These are phyloP conservation scores for Dentipellis fragilis DNA, from an alignment of 768 basidiomycete species.

Conservation along the genomic window DNA sequence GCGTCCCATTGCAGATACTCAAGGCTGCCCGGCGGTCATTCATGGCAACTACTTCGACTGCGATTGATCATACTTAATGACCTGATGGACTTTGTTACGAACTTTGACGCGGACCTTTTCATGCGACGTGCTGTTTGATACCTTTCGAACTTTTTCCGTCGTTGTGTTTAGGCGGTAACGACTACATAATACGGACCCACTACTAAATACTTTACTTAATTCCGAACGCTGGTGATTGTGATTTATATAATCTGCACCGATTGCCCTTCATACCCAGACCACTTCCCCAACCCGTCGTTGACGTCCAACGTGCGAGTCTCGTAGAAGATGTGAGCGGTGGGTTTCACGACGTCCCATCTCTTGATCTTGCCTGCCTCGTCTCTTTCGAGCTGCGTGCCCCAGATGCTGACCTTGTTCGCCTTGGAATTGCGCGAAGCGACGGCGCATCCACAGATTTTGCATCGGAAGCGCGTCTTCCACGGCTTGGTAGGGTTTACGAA, in stretches of 20 bases:
- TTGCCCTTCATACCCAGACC: constrained; percentile 50
- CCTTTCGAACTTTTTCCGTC: too few species aligned
- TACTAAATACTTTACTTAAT: not conserved
- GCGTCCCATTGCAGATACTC: constrained; percentile 26
- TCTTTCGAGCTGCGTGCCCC: constrained; percentile 47
- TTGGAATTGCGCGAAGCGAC: constrained; percentile 45
- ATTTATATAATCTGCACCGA: constrained; percentile 26
- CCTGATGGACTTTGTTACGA: not conserved
- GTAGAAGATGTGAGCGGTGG: constrained; percentile 61
- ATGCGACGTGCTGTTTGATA: too few species aligned
- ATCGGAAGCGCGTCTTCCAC: constrained; percentile 54
- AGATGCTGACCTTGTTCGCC: constrained; percentile 41
- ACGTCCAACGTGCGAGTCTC: constrained; percentile 50
- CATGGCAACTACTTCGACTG: constrained; percentile 47
- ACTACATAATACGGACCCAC: not conserved
- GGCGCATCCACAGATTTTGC: constrained; percentile 47
- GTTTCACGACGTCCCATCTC: constrained; percentile 45
- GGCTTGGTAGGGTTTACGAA: constrained; percentile 41
- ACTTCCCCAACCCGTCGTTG: constrained; percentile 47
- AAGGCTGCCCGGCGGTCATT: constrained; percentile 44
- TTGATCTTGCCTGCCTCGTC: constrained; percentile 39
- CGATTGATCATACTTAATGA: constrained; percentile 16
- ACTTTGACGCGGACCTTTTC: not conserved
- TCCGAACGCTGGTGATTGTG: not conserved
- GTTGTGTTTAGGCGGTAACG: too few species aligned